Base-by-base conservation (phyloP, 1,139 yeast species). In the Taphrina communis region DNA sequence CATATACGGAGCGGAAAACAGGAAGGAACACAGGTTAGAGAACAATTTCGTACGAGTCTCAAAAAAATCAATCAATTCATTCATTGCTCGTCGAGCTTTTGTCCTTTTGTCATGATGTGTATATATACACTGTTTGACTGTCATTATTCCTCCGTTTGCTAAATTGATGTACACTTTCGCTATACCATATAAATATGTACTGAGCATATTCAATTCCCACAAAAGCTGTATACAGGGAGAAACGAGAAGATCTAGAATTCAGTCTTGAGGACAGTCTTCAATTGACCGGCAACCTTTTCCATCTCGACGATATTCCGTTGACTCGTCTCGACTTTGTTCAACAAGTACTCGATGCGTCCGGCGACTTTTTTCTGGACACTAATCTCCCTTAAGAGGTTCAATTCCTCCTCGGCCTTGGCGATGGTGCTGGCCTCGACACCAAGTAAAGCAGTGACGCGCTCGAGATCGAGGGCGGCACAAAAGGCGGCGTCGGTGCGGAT, bases 391-490 rank as follows among this genome's bases (percentile, higher is more conserved):
- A 69, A 35, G 39, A 53, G n/a, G 38, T 50, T 41, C 44, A 69
- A 36, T 57, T 68, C 70, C 14, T 68, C 69, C 48, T 69, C 71
- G 6, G 56, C 52, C 41, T 66, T 56, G 19, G 50, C 57, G 17
- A 66, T 65, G n/a, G 56, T 56, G 35, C 17, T 35, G 25, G 36
- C 59, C 21, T 44, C 50, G 11, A 35, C 51, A 21, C 36, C n/a
- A 6, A 66, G 60, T 21, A 61, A 31, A 6, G 66, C 52, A 11
- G 48, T 66, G 31, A 50, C 46, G 31, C 66, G 60, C 31, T 65
- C 68, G 38, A 87, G 82, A 76, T 91, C 96, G 78, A 90, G 83
- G 31, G 86, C 81, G 36, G 85, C 86, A 71, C 81, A 84, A 11
- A 90, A 80, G 50, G 83, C 82, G 17, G 80, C 75, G 76, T 91